Conservation (phyloP, 2,329 filamentous ascomycete genomes). For the Simplicillium sp. region DNA sequence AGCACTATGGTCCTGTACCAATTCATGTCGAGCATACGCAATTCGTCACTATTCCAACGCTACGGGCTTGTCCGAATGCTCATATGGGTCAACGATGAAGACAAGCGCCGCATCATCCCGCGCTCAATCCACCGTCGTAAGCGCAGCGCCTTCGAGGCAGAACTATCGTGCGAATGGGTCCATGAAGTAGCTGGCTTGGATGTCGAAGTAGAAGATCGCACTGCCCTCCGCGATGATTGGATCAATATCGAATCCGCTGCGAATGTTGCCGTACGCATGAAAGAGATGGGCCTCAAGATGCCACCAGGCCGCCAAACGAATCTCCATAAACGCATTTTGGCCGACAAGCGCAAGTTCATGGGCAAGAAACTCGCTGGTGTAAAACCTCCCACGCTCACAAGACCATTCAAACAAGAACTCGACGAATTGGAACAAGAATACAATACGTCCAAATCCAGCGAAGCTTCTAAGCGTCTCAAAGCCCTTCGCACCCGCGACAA, state of each 20-base stretch:
- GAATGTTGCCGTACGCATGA: conserved; percentile 36
- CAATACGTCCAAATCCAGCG: background rate
- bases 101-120: conserved; percentile 52
- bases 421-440: conserved; percentile 23
- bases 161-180: conserved; percentile 50
- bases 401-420: conserved; percentile 33
- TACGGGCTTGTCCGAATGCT: conserved; percentile 77
- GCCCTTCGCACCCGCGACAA: conserved; percentile 18
- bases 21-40: conserved; percentile 49
- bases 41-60: conserved; percentile 54
- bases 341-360: conserved; percentile 12
- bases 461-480: conserved; percentile 13
- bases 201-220: conserved; percentile 15
- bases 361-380: conserved; percentile 18
- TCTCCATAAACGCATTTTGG: conserved; percentile 13
- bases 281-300: conserved; percentile 25
- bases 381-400: conserved; percentile 18
- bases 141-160: conserved; percentile 48
- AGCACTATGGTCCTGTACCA: conserved; percentile 50
- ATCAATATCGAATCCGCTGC: conserved; percentile 37
- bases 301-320: conserved; percentile 33
- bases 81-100: conserved; percentile 56
- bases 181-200: conserved; percentile 45
- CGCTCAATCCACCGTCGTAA: conserved; percentile 43
- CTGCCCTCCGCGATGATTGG: conserved; percentile 31